phyloP scores from a whole-genome alignment of 805 yeast genomes.

The Barnettozyma sp. region DNA sequence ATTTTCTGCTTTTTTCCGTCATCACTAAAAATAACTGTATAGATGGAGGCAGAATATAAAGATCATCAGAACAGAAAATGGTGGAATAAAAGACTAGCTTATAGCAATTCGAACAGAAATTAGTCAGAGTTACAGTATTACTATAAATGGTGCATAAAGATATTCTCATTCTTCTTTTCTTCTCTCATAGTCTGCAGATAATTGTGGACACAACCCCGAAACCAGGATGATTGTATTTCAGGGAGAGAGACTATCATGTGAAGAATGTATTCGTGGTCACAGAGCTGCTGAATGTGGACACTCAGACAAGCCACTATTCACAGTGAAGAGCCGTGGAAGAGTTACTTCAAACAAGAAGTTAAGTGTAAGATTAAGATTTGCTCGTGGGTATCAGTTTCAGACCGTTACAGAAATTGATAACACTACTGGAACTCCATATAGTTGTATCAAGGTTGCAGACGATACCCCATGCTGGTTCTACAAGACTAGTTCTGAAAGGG shows the following conservation, averaged over 20 bases:
- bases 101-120: too few species aligned
- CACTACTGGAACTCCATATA: neutral
- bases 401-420: neutral
- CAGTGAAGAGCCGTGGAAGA: constrained; percentile 5
- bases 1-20: too few species aligned
- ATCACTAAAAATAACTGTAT: too few species aligned
- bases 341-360: neutral
- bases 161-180: neutral
- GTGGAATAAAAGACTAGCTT: too few species aligned
- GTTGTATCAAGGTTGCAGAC: neutral
- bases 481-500: constrained; percentile 1
- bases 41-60: too few species aligned
- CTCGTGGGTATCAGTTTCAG: constrained; percentile 1
- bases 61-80: too few species aligned
- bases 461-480: neutral
- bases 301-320: constrained; percentile 4
- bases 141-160: too few species aligned
- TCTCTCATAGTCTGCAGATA: too few species aligned
- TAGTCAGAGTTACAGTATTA: too few species aligned
- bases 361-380: constrained; percentile 3
- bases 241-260: constrained; percentile 8
- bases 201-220: too few species aligned
- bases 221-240: constrained; percentile 7
- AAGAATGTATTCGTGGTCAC: constrained; percentile 9
- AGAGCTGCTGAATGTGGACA: constrained; percentile 9